phyloP scores from a whole-genome alignment of 257 asterid species.

The Nicotiana sylvestris region DNA sequence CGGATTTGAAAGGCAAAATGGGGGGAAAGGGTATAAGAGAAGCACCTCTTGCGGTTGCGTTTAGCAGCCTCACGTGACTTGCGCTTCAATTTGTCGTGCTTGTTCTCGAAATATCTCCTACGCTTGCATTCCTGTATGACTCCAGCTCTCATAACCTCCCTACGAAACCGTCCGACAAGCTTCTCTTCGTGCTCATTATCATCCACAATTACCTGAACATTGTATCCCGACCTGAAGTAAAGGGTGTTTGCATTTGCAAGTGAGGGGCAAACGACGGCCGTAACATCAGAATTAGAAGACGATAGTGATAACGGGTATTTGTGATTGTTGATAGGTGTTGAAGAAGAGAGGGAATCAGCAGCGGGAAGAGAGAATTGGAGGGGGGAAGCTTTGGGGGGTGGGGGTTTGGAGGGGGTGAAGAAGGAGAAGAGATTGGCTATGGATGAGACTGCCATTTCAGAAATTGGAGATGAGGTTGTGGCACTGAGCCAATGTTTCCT shows the following conservation, averaged over 20 bases:
- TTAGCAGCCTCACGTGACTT: constrained; percentile 78
- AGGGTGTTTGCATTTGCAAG: constrained; percentile 61
- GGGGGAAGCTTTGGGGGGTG: constrained; percentile 34
- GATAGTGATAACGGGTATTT: neutral
- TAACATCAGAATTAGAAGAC: constrained; percentile 26
- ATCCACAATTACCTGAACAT: constrained; percentile 76
- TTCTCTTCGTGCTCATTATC: constrained; percentile 84
- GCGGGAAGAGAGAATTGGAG: constrained; percentile 23
- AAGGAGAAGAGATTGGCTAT: constrained; percentile 54
- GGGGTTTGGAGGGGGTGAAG: constrained; percentile 48
- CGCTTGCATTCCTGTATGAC: constrained; percentile 83
- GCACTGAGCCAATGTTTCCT: neutral
- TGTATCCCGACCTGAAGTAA: constrained; percentile 60
- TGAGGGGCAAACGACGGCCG: constrained; percentile 63
- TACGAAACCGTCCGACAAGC: constrained; percentile 73
- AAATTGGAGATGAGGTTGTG: neutral
- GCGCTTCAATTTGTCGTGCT: constrained; percentile 81
- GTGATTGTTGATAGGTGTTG: constrained; percentile 16
- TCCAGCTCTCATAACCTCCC: constrained; percentile 91
- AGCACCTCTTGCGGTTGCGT: constrained; percentile 82
- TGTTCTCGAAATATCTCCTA: constrained; percentile 68
- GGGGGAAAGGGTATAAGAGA: neutral
- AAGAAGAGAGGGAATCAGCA: constrained; percentile 13
- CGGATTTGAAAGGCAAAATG: neutral
- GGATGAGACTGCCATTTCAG: constrained; percentile 28